Evolutionary conservation across 169 alveolate species (phyloP), one percentile per base, ranked within the genome.

Genomic region (Cryptosporidium muris): DNA sequence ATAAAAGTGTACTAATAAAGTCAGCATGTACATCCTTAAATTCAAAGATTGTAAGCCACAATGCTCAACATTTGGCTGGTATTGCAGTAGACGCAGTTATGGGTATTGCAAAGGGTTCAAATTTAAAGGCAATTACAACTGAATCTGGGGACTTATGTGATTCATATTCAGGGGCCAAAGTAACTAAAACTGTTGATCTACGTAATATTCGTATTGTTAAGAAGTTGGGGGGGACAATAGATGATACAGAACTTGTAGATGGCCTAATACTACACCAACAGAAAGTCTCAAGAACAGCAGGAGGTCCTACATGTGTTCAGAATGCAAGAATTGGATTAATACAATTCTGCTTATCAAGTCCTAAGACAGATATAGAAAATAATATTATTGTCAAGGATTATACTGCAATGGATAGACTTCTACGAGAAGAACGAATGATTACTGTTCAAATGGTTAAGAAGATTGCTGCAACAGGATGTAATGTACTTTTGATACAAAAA

Each of bases 281-380:
- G 88, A 96, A 96, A 91, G 97, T 97, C n/a, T 90, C 97, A 38
- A 94, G 94, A 88, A 82, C 93, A 43, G 99, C 99, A 9, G 98
- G 98, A 64, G 99, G 99, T 1, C 99, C 99, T 34, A 82, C 97
- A 14, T 92, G 95, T 66, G 89, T 97, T 25, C 92, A 91, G 54
- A 93, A 96, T 89, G 99, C 99, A 6, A 97, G 97, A 88, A 96
- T 97, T 58, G 99, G 99, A 49, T 92, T 98, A 43, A 95, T 98
- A 51, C 99, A 98, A 91, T 98, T 98, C 94, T 97, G 99, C 89
- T 94, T 98, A 14, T 96, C 99, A 1, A 97, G 99, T 43, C 99
- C 99, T 5, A 98, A 98, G 92, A 98, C 99, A 2, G 99, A 98
- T 89, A 96, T 98, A 97, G 99, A 98, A 88, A 97, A 97, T 91